These are phyloP conservation scores for Ophioceras dolichostomum DNA, from an alignment of 2,329 filamentous ascomycete species.

Conservation along the genomic window DNA sequence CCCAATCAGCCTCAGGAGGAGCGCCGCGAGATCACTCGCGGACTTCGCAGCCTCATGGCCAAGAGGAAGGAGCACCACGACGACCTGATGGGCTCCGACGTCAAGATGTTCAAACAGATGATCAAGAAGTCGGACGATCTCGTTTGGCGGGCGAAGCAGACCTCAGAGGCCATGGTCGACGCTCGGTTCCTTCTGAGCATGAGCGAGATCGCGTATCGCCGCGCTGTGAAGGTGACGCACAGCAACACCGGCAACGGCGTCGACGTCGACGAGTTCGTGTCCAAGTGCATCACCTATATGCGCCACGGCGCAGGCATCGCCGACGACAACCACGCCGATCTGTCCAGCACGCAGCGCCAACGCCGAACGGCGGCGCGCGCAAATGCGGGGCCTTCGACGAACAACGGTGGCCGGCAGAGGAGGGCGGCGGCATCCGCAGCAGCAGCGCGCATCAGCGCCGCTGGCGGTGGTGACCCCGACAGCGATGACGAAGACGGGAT, in stretches of 20 bases:
- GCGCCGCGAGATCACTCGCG: conserved; percentile 44
- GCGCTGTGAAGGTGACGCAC: conserved; percentile 60
- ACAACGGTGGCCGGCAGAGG: conserved; percentile 3
- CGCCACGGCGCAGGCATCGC: conserved; percentile 46
- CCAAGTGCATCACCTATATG: conserved; percentile 86
- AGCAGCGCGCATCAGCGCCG: conserved; percentile 18
- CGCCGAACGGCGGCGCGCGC: conserved; percentile 23
- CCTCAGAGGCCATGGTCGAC: conserved; percentile 81
- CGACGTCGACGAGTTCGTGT: conserved; percentile 84
- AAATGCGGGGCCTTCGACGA: too few species aligned
- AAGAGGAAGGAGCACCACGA: conserved; percentile 48
- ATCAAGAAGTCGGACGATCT: conserved; percentile 54
- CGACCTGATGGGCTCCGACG: conserved; percentile 56
- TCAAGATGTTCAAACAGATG: conserved; percentile 51
- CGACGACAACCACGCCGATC: conserved; percentile 35
- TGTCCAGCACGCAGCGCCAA: conserved; percentile 35
- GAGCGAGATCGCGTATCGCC: conserved; percentile 69
- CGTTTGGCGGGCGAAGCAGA: conserved; percentile 66
- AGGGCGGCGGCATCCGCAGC: conserved; percentile 20
- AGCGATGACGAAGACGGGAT: conserved; percentile 52
- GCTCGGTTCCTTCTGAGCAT: conserved; percentile 73
- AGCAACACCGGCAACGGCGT: conserved; percentile 64
- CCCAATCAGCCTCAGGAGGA: conserved; percentile 70
- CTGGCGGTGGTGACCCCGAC: conserved; percentile 25
- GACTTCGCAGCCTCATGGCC: conserved; percentile 40